These are phyloP conservation scores for Marasmius fiardii DNA, from an alignment of 1,284 basidiomycete genomes.

Conservation along the genomic window DNA sequence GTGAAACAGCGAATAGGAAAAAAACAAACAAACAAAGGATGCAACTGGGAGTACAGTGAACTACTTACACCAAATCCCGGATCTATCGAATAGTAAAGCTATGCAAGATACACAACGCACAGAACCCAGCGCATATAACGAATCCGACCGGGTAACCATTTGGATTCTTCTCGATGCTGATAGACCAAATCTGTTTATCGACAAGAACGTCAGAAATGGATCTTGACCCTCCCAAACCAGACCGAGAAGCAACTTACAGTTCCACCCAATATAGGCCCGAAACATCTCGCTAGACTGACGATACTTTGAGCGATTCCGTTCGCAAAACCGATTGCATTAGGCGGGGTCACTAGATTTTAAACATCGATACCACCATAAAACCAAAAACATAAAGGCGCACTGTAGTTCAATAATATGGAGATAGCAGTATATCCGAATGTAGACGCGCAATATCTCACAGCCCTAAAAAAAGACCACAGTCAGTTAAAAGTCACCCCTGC, in stretches of 20 bases:
- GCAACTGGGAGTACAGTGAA: no score
- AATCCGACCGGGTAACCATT: conserved; percentile 74
- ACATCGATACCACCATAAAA: conserved; percentile 4
- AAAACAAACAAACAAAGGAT: no score
- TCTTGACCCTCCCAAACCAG: not conserved
- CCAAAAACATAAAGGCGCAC: conserved; percentile 36
- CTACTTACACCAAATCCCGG: no score
- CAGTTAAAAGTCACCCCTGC: conserved; percentile 6
- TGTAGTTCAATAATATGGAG: conserved; percentile 78
- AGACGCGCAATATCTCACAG: conserved; percentile 70
- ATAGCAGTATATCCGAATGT: conserved; percentile 80
- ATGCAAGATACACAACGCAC: conserved; percentile 59
- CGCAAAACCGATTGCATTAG: conserved; percentile 68
- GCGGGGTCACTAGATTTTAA: conserved; percentile 66
- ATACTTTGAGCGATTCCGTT: conserved; percentile 84
- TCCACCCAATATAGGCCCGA: conserved; percentile 77
- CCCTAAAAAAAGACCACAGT: conserved; percentile 38
- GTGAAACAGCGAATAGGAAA: no score
- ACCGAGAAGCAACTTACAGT: conserved; percentile 44
- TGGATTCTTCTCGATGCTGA: conserved; percentile 64
- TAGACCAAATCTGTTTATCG: conserved; percentile 86
- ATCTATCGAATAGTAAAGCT: conserved; percentile 70
- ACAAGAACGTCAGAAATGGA: not conserved
- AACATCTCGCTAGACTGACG: conserved; percentile 75
- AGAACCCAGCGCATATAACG: conserved; percentile 57